These are phyloP conservation scores for Zymoseptoria pseudotritici DNA, from an alignment of 2,329 filamentous ascomycete species.

Conservation along the genomic window DNA sequence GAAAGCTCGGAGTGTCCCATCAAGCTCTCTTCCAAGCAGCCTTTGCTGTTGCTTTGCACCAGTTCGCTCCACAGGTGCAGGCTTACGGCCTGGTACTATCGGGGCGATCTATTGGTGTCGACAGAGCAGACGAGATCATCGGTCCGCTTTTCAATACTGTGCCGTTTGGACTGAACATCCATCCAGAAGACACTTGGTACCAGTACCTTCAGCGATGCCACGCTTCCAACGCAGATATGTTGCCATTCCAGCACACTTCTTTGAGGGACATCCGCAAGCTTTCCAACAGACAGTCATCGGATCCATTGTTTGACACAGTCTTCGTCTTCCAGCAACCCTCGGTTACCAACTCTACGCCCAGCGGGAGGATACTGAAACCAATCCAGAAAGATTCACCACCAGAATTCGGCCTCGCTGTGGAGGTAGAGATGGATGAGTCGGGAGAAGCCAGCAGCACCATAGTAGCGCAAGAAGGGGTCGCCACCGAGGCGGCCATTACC, in stretches of 20 bases:
- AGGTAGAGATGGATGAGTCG: slow-evolving; percentile 51
- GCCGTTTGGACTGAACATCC: slow-evolving; percentile 54
- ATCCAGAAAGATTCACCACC: slow-evolving; percentile 43
- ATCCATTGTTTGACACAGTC: slow-evolving; percentile 66
- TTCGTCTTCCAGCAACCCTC: slow-evolving; percentile 63
- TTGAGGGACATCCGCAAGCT: slow-evolving; percentile 76
- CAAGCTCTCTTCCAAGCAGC: slow-evolving; percentile 70
- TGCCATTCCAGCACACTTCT: slow-evolving; percentile 71
- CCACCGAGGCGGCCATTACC: slow-evolving; percentile 30
- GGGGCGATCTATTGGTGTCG: slow-evolving; percentile 64
- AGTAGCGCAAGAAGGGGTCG: slow-evolving; percentile 46
- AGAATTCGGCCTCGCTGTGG: slow-evolving; percentile 73
- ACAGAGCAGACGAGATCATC: slow-evolving; percentile 58
- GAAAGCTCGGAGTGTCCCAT: slow-evolving; percentile 62
- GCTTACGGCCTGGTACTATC: slow-evolving; percentile 71
- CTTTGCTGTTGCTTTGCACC: slow-evolving; percentile 59
- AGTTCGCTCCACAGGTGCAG: slow-evolving; percentile 40
- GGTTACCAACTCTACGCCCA: slow-evolving; percentile 1
- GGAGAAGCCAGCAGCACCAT: slow-evolving; percentile 50
- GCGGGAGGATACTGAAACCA: slow-evolving; percentile 44
- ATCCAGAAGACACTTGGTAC: slow-evolving; percentile 47
- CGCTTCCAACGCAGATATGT: slow-evolving; percentile 57
- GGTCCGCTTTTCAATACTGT: slow-evolving; percentile 89
- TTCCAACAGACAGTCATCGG: slow-evolving; percentile 49
- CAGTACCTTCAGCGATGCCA: slow-evolving; percentile 59